Evolutionary conservation across 2,329 filamentous ascomycete species (phyloP), one percentile per base, ranked within the genome.

Genomic region (Verruconis gallopava): DNA sequence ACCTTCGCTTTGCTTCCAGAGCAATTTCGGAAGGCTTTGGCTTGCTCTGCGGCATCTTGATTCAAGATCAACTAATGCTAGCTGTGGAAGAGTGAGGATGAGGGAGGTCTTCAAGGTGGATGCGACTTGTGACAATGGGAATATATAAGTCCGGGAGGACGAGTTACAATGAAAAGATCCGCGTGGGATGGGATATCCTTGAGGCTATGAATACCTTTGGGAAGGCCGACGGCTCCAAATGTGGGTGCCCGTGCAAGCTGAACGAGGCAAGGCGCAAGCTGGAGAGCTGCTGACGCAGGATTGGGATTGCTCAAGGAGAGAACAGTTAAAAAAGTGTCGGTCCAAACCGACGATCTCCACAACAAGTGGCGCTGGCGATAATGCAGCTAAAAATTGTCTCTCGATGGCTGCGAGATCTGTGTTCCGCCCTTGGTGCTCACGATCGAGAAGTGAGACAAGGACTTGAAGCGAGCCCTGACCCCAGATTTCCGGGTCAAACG

Each of bases 1-100:
- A 81, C 45, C 71, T 70, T 51, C 69, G 72, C 59, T 83, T 83
- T n/a, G 79, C 80, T 55, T 84, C 79, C 19, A 75, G 72, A 42
- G 81, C 81, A 42, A 85, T 74, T 49, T 85, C 79, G 32, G 78
- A 75, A 11, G 76, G 72, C 59, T 77, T 79, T 36, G 70, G 70
- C 59, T 71, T 77, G 42, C 70, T 65, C 38, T 68, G 66, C 42
- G 73, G 70, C 75, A 78, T 78, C 19, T 21, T 42, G 30, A 4
- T 12, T 13, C 30, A 40, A 21, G 21, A 13, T 21, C 5, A 15
- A 2, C 12, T 18, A 15, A 13, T 5, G 19, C 13, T 11, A 14
- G 19, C 15, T 4, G 14, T 20, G 36, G 19, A 14, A 21, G 36
- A 21, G 15, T 4, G 4, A 22, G 36, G 20, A 3, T 14, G n/a